Base-by-base conservation (phyloP, 2,329 filamentous ascomycete genomes). In the Aspergillus quadricinctus region DNA sequence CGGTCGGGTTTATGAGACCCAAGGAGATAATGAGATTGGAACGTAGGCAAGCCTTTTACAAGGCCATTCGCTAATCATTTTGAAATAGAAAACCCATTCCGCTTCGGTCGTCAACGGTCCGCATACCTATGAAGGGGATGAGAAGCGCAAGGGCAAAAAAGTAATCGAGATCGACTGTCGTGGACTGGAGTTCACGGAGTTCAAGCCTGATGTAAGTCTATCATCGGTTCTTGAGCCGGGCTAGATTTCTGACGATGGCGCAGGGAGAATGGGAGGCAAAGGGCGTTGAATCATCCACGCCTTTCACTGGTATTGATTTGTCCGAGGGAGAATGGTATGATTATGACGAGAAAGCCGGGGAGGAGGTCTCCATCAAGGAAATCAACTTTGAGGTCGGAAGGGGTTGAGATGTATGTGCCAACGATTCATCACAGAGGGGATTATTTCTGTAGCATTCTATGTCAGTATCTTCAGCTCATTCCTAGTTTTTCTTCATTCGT, bases 271-370 rank as follows among this genome's bases (percentile, higher is more conserved):
- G 92, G 89, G 79, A 93, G 55, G 92, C 88, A 0, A 90, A 89
- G 49, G 94, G 92, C 3, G 58, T 82, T 17, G 92, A 97, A 19
- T 92, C 91, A 0, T 82, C 81, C 9, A 94, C 89, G 43, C 89
- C 90, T 66, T 99, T 99, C 69, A 81, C 84, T 0, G 85, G 77
- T 4, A 89, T 97, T 53, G 92, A 97, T 64, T 76, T 99, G 54
- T 79, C 80, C 0, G 94, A 99, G 28, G 93, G 90, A 27, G 94
- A 99, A 67, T 99, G 94, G 94, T 99, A 89, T 74, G 93, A 97
- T 66, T 99, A 97, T 68, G 92, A 97, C 65, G 92, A 97, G 76
- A 97, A 97, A 79, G 83, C 90, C 0, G 83, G 88, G 0, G 90
- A 96, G 50, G 92, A 97, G 74, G 92, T 97, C 49, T 94, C 90